Evolutionary conservation across 441 rosid genomes (phyloP).

Genomic region (Adansonia rubrostipa): DNA sequence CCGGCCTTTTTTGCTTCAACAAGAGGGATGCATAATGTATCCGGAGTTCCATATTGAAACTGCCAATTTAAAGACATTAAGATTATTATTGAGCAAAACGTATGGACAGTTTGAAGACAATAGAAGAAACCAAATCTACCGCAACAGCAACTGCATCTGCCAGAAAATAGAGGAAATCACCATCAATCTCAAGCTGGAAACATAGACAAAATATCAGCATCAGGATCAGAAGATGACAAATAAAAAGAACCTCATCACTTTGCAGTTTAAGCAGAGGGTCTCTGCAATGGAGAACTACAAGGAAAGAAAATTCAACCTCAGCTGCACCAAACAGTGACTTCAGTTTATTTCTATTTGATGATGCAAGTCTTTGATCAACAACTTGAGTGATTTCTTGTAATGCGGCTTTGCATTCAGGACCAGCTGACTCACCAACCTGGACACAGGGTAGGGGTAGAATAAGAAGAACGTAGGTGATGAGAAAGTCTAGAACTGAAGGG

Average conservation of each 20-base stretch:
- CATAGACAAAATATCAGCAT: constrained; percentile 28
- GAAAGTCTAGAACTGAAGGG: constrained; percentile 18
- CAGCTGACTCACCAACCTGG: constrained; percentile 88
- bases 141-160: constrained; percentile 87
- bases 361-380: constrained; percentile 64
- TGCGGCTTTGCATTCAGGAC: constrained; percentile 84
- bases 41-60: constrained; percentile 93
- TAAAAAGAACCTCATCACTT: constrained; percentile 14
- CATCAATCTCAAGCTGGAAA: constrained; percentile 82
- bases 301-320: constrained; percentile 58
- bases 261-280: constrained; percentile 1
- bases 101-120: not conserved
- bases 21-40: constrained; percentile 71
- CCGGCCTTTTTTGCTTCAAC: constrained; percentile 79
- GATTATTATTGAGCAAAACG: constrained; percentile 12
- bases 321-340: constrained; percentile 70
- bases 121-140: constrained; percentile 42
- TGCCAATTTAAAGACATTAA: constrained; percentile 37
- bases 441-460: not conserved
- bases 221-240: not conserved
- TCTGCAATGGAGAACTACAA: not conserved
- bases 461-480: constrained; percentile 21
- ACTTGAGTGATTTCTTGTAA: constrained; percentile 75
- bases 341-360: constrained; percentile 53
- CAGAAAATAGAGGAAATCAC: constrained; percentile 87